These are phyloP conservation scores for Akanthomyces dipterigenus DNA, from an alignment of 2,329 filamentous ascomycete genomes.

Conservation along the genomic window DNA sequence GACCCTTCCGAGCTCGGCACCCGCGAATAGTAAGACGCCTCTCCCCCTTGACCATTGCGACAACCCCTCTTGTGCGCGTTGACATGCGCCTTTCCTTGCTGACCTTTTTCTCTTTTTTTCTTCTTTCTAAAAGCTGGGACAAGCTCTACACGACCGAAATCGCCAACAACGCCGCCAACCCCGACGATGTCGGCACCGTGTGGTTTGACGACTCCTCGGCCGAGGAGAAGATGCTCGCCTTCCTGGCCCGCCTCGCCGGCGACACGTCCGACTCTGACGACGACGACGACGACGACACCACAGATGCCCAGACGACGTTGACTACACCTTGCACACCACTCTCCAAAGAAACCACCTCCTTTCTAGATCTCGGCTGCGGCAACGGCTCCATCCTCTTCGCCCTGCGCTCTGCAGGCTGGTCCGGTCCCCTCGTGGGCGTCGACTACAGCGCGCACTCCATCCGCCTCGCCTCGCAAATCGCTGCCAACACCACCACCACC, in stretches of 20 bases:
- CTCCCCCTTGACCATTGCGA: slow-evolving; percentile 4
- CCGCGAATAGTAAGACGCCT: slow-evolving; percentile 70
- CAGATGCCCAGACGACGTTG: slow-evolving; percentile 9
- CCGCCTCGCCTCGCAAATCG: slow-evolving; percentile 62
- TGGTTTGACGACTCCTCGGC: slow-evolving; percentile 96
- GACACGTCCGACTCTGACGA: slow-evolving; percentile 14
- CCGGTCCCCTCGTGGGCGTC: slow-evolving; percentile 69
- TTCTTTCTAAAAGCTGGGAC: slow-evolving; percentile 56
- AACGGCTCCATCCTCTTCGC: slow-evolving; percentile 88
- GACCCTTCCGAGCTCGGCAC: slow-evolving; percentile 76
- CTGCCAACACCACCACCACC: slow-evolving; percentile 23
- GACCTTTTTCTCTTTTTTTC: too few relatives aligned
- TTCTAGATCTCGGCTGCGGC: slow-evolving; percentile 87
- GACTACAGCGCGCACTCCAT: slow-evolving; percentile 80
- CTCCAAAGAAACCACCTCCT: slow-evolving; percentile 37
- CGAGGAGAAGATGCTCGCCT: slow-evolving; percentile 69
- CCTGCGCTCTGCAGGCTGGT: slow-evolving; percentile 60
- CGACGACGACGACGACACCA: slow-evolving; percentile 19
- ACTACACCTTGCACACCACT: slow-evolving; percentile 11
- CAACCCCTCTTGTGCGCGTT: not conserved
- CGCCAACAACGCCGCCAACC: slow-evolving; percentile 62
- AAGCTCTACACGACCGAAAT: slow-evolving; percentile 65
- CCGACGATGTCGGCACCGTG: slow-evolving; percentile 75
- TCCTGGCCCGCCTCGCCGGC: slow-evolving; percentile 44
- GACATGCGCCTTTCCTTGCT: too few relatives aligned